Conservation (phyloP, 2,329 filamentous ascomycete species). For the Neopestalotiopsis sp. region DNA sequence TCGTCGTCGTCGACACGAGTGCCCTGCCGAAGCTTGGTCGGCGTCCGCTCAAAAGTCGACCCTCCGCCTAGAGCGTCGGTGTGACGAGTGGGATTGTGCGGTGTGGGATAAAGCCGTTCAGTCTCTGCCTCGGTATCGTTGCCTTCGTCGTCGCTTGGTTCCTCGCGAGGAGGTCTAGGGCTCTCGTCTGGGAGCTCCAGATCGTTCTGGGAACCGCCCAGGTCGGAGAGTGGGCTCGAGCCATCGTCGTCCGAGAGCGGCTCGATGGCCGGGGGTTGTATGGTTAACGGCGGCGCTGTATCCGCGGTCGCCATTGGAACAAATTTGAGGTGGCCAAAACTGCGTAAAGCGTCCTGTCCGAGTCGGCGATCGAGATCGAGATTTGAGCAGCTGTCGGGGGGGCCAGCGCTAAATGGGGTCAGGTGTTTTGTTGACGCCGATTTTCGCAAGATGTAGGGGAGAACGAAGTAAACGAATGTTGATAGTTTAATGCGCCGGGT, state of each 20-base stretch:
- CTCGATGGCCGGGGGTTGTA: slow-evolving; percentile 52
- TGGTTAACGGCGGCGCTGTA: slow-evolving; percentile 53
- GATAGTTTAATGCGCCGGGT: not conserved
- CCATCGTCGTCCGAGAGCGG: slow-evolving; percentile 64
- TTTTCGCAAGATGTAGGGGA: not conserved
- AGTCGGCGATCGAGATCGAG: slow-evolving; percentile 6
- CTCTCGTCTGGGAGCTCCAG: slow-evolving; percentile 59
- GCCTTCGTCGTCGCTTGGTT: slow-evolving; percentile 48
- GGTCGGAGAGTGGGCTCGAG: slow-evolving; percentile 92
- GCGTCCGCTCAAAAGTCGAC: slow-evolving; percentile 67
- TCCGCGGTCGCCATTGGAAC: slow-evolving; percentile 55
- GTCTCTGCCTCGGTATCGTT: slow-evolving; percentile 89
- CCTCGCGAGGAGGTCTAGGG: slow-evolving; percentile 25
- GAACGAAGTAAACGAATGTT: not conserved
- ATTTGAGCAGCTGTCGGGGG: not conserved
- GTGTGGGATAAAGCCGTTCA: slow-evolving; percentile 89
- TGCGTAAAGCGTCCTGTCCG: not conserved
- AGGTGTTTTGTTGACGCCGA: slow-evolving; percentile 16
- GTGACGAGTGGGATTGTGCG: slow-evolving; percentile 64
- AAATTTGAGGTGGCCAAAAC: not conserved
- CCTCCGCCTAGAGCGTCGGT: slow-evolving; percentile 65
- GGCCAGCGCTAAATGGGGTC: slow-evolving; percentile 5
- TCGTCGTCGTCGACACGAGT: slow-evolving; percentile 41
- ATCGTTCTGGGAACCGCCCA: slow-evolving; percentile 78
- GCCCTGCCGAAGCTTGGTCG: slow-evolving; percentile 72